phyloP scores from a whole-genome alignment of 129 eudicot genomes.

The Oenanthe sinensis region DNA sequence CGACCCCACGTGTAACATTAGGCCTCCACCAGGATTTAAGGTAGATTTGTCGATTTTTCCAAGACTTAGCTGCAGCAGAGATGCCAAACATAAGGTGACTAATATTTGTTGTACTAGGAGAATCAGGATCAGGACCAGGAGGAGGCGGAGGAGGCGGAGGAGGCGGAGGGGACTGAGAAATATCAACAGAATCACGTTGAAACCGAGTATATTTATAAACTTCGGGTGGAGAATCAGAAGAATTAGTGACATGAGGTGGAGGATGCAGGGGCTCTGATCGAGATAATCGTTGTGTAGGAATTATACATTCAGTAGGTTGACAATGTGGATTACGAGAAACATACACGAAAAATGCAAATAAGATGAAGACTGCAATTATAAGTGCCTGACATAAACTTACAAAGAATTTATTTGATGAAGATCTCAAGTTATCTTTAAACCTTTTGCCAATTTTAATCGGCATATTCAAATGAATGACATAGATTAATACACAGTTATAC shows the following conservation, averaged over 20 bases:
- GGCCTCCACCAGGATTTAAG: slow-evolving; percentile 51
- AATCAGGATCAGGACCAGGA: not conserved
- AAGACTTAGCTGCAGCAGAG: slow-evolving; percentile 30
- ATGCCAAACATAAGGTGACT: slow-evolving; percentile 45
- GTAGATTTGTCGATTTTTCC: slow-evolving; percentile 26
- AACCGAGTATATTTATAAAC: not conserved
- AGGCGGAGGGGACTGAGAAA: not conserved
- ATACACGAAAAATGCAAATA: slow-evolving; percentile 3
- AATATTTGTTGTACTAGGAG: slow-evolving; percentile 7
- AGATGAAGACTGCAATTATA: not conserved
- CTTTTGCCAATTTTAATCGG: not conserved
- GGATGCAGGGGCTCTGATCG: not conserved
- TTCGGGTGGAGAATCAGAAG: not conserved
- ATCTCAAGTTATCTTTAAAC: not conserved
- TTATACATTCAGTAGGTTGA: slow-evolving; percentile 2
- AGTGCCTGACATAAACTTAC: slow-evolving; percentile 6
- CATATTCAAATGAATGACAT: not conserved
- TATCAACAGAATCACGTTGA: not conserved
- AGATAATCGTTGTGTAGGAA: not conserved
- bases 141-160: not conserved
- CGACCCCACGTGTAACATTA: slow-evolving; percentile 26
- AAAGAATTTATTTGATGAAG: slow-evolving; percentile 2
- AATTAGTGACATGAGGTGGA: not conserved
- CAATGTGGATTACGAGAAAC: slow-evolving; percentile 1
- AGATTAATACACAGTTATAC: not conserved